A percentile compares a stretch with the other conserved stretches of the same genome.
Evolutionary conservation across 75 land plant genomes (phyloP).

Genomic region (Sequoia sempervirens): DNA sequence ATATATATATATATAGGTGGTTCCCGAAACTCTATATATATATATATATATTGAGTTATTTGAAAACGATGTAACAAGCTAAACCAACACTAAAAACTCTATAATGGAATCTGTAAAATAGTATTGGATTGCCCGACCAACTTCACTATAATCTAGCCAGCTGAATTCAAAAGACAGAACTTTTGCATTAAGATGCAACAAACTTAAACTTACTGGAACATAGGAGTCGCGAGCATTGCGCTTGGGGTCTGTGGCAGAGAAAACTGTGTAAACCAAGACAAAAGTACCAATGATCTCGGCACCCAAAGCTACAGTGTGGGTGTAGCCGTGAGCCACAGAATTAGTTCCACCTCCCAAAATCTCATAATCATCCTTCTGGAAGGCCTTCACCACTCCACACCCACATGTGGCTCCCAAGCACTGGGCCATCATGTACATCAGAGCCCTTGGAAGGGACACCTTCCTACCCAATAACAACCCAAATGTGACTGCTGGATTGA

Average conservation of each 20-base stretch:
- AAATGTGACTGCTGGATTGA: constrained; percentile 43
- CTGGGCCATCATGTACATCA: constrained; percentile 24
- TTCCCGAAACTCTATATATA: no score
- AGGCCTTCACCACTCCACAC: constrained; percentile 28
- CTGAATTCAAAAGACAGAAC: background rate
- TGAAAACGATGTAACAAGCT: no score
- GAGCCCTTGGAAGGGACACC: constrained; percentile 34
- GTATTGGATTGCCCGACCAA: no score
- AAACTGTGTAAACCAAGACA: constrained; percentile 10
- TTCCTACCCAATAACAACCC: constrained; percentile 37
- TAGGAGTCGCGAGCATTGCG: constrained; percentile 25
- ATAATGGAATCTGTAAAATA: no score
- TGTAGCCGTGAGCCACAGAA: constrained; percentile 24
- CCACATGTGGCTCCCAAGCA: constrained; percentile 36
- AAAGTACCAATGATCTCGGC: constrained; percentile 47
- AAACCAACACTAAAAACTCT: no score
- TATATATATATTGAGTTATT: no score
- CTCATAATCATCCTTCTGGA: constrained; percentile 20
- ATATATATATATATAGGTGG: no score
- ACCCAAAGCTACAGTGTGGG: constrained; percentile 30
- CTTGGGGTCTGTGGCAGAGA: constrained; percentile 26
- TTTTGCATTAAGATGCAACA: background rate
- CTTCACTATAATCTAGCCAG: no score
- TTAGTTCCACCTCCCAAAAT: constrained; percentile 40
- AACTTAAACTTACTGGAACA: constrained; percentile 17